Percentiles rank a stretch among this genome's conserved stretches.
Evolutionary conservation across 2,329 filamentous ascomycete species (phyloP).

Genomic region (Aspergillus eucalypticola): DNA sequence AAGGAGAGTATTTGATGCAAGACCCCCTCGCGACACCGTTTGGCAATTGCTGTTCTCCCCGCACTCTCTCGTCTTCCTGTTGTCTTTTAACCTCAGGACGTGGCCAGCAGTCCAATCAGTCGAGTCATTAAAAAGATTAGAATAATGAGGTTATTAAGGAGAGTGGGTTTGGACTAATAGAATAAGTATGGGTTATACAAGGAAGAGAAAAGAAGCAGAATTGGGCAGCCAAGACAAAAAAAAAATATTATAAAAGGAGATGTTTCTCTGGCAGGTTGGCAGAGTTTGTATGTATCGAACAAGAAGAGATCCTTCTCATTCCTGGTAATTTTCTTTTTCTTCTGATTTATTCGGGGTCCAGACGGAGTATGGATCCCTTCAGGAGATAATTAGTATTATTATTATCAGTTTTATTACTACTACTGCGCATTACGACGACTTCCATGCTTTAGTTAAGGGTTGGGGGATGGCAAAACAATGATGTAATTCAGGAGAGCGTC

Average conservation of each 20-base stretch:
- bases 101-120: conserved; percentile 6
- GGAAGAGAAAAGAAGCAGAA: neutral
- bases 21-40: conserved; percentile 7
- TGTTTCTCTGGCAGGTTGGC: neutral
- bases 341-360: neutral
- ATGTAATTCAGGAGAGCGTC: conserved; percentile 10
- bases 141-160: neutral
- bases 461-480: neutral
- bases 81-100: neutral
- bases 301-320: neutral
- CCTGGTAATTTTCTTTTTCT: neutral
- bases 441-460: neutral
- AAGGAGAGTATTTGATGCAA: conserved; percentile 1
- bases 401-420: no score
- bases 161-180: neutral
- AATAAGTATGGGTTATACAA: neutral
- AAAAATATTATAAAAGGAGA: neutral
- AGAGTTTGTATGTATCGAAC: neutral
- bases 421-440: neutral
- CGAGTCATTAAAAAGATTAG: neutral
- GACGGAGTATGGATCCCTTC: neutral
- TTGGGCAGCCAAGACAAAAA: neutral
- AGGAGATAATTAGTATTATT: neutral
- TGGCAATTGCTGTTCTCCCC: conserved; percentile 8
- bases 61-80: conserved; percentile 5